Conservation (phyloP, 305 asterid species). For the Solanum hybrid region DNA sequence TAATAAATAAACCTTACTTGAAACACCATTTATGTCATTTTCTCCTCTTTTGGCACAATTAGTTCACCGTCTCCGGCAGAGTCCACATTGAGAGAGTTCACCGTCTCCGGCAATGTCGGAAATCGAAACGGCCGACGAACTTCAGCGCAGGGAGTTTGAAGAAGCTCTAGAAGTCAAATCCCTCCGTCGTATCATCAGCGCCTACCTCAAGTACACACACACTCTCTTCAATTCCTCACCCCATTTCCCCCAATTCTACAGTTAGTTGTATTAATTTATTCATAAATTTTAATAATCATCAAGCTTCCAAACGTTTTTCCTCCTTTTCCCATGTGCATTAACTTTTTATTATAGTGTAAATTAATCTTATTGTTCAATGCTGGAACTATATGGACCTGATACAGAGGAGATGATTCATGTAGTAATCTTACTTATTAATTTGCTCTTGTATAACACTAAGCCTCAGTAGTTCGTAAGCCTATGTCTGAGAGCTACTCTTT, state of each 20-base stretch:
- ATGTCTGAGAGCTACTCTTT: not conserved
- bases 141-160: slow-evolving; percentile 65
- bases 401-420: not conserved
- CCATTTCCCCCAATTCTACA: not conserved
- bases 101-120: slow-evolving; percentile 14
- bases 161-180: slow-evolving; percentile 85
- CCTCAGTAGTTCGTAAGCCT: not conserved
- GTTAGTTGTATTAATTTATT: not conserved
- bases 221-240: not conserved
- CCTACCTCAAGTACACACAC: slow-evolving; percentile 68
- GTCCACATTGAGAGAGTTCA: not conserved
- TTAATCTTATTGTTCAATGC: not conserved
- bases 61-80: not conserved
- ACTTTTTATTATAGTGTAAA: not conserved
- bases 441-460: not conserved
- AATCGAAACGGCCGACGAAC: slow-evolving; percentile 38
- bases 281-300: not conserved
- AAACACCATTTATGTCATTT: not conserved
- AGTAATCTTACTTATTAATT: not conserved
- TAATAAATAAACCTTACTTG: not conserved
- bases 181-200: slow-evolving; percentile 88
- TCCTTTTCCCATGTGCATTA: not conserved
- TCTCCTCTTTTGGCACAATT: not conserved
- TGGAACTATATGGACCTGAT: not conserved
- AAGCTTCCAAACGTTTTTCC: not conserved